These are phyloP conservation scores for Hymenoscyphus repandus DNA, from an alignment of 2,329 filamentous ascomycete species.

Conservation along the genomic window DNA sequence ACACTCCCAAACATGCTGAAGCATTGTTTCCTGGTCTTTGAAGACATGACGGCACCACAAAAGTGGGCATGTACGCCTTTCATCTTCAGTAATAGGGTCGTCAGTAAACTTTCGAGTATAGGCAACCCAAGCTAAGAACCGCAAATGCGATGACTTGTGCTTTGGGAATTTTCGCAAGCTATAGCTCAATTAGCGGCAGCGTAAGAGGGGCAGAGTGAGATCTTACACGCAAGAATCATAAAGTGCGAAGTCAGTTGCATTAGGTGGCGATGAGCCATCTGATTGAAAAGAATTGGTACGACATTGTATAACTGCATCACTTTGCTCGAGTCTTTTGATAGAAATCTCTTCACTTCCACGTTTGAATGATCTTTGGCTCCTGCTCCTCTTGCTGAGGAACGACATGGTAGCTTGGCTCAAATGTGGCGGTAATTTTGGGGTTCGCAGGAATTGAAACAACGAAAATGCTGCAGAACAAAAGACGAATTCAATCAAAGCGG, in stretches of 20 bases:
- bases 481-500: conserved; percentile 8
- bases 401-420: conserved; percentile 15
- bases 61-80: conserved; percentile 24
- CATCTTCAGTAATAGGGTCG: conserved; percentile 24
- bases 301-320: conserved; percentile 7
- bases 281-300: conserved; percentile 12
- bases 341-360: conserved; percentile 22
- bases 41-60: conserved; percentile 24
- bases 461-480: neutral
- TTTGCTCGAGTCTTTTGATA: conserved; percentile 12
- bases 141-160: conserved; percentile 25
- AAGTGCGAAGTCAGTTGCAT: conserved; percentile 18
- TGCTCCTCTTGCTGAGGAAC: conserved; percentile 22
- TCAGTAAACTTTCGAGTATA: conserved; percentile 26
- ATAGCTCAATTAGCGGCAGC: neutral
- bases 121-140: conserved; percentile 26
- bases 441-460: neutral
- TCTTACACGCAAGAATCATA: conserved; percentile 28
- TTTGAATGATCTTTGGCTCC: conserved; percentile 21
- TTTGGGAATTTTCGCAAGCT: conserved; percentile 26
- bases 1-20: conserved; percentile 26
- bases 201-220: neutral
- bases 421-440: neutral
- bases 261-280: conserved; percentile 14
- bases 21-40: conserved; percentile 23